phyloP scores from a whole-genome alignment of 2,329 filamentous ascomycete species.

The Alternaria atra region DNA sequence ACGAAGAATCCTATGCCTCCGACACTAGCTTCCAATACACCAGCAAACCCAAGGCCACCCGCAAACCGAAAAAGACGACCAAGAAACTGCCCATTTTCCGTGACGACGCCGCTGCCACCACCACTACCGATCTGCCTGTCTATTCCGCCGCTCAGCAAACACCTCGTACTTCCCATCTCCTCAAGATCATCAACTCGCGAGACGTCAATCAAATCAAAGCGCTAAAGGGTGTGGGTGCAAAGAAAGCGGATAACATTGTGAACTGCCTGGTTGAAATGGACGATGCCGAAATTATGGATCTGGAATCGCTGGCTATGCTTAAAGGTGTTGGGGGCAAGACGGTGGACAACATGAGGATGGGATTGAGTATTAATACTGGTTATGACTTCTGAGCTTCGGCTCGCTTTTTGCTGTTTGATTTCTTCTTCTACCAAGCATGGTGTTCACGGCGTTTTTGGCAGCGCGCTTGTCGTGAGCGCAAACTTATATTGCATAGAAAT shows the following conservation, averaged over 20 bases:
- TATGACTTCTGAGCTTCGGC: conserved; percentile 36
- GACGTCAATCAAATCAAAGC: conserved; percentile 71
- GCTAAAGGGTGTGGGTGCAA: conserved; percentile 75
- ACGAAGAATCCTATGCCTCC: conserved; percentile 52
- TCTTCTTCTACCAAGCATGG: conserved; percentile 25
- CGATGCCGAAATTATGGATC: conserved; percentile 51
- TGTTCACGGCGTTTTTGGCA: conserved; percentile 21
- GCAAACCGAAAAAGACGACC: conserved; percentile 42
- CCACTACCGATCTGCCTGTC: conserved; percentile 1
- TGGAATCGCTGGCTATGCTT: conserved; percentile 56
- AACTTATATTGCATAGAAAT: conserved; percentile 2
- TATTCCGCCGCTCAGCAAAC: conserved; percentile 48
- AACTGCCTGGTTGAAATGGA: conserved; percentile 59
- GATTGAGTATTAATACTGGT: conserved; percentile 35
- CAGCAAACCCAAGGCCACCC: conserved; percentile 42
- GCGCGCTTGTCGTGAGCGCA: neutral
- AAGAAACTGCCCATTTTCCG: conserved; percentile 52
- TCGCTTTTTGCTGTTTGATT: neutral
- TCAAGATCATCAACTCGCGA: conserved; percentile 77
- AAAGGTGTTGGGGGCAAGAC: conserved; percentile 61
- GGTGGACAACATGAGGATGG: conserved; percentile 61
- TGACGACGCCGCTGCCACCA: conserved; percentile 31
- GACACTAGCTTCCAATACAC: conserved; percentile 50
- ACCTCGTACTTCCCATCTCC: conserved; percentile 68
- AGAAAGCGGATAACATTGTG: conserved; percentile 69